Evolutionary conservation across 805 yeast genomes (phyloP), one percentile per base, ranked within the genome.

Genomic region (Hanseniaspora nectarophila): DNA sequence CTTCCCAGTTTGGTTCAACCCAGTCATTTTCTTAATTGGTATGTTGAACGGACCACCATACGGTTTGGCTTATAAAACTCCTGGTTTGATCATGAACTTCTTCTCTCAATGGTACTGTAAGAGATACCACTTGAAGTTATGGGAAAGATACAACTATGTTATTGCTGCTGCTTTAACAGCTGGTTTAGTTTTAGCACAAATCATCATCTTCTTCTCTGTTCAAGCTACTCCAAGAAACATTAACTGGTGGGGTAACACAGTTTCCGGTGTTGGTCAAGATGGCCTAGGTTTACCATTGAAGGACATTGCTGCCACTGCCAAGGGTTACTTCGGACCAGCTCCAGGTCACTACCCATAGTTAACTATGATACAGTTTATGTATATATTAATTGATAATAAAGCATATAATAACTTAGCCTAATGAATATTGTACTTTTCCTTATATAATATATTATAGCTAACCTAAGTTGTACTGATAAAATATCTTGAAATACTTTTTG

Each of bases 171-270:
- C 75, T 12, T 70, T 79, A 4, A 77, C 78, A 23, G 74, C 81
- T 0, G 83, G 82, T n/a, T 77, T 78, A 12, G 83, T 83, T 0
- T 69, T 77, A 53, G 73, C 80, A 33, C 75, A 80, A 43, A 55
- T 28, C 10, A 28, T 77, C 21, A 76, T 79, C 7, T 78, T 79
- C 59, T 67, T 77, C 56, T 67, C 73, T 12, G 75, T 28, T 6
- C 8, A 28, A 28, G 8, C 8, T 6, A 28, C 4, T 6, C 71
- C 71, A n/a, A 67, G 67, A 5, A 61, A 61, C 4, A 55, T 70
- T 5, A 56, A 56, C 38, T 79, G 85, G 85, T 77, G 83, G 82
- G 84, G 84, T 28, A 77, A 75, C 60, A 63, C 58, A 38, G 80
- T 78, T 47, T 67, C 60, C 0, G 60, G 56, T 46, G 53, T 45